Percentiles rank a stretch among this genome's conserved stretches.
These are phyloP conservation scores for Hanseniaspora mollemarum DNA, from an alignment of 805 yeast species.

Conservation along the genomic window DNA sequence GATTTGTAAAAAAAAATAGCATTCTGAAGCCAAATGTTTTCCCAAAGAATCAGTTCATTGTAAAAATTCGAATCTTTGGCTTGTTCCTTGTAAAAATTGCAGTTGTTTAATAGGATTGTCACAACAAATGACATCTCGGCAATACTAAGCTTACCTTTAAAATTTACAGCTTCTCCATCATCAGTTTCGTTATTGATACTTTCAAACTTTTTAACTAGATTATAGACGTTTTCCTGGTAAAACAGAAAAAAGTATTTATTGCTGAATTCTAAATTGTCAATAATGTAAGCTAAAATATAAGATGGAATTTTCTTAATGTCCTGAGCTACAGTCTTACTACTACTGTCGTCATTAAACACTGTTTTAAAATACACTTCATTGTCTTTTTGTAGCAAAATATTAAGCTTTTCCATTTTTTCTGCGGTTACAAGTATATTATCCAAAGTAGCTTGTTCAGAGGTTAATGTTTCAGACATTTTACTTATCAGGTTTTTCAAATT, in stretches of 20 bases:
- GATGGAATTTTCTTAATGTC: constrained; percentile 4
- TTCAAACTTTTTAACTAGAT: constrained; percentile 1
- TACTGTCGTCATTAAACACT: constrained; percentile 6
- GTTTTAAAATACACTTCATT: constrained; percentile 4
- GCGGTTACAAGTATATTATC: neutral
- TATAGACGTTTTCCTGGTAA: neutral
- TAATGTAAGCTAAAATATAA: neutral
- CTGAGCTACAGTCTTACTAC: neutral
- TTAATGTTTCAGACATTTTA: neutral
- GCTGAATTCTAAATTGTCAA: neutral
- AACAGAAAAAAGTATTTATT: neutral
- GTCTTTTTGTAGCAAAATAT: constrained; percentile 7
- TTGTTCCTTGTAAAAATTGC: constrained; percentile 1
- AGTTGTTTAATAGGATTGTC: neutral
- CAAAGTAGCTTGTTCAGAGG: neutral
- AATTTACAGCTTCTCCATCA: neutral
- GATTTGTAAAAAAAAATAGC: constrained; percentile 4
- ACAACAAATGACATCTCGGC: constrained; percentile 1
- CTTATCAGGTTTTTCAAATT: neutral
- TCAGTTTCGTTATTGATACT: neutral
- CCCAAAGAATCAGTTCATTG: constrained; percentile 7
- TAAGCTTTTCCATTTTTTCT: constrained; percentile 2
- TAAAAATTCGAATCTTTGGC: neutral
- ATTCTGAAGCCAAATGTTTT: constrained; percentile 1
- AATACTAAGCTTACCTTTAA: neutral